Evolutionary conservation across 2,329 filamentous ascomycete genomes (phyloP).

Genomic region (Aspergillus candidus): DNA sequence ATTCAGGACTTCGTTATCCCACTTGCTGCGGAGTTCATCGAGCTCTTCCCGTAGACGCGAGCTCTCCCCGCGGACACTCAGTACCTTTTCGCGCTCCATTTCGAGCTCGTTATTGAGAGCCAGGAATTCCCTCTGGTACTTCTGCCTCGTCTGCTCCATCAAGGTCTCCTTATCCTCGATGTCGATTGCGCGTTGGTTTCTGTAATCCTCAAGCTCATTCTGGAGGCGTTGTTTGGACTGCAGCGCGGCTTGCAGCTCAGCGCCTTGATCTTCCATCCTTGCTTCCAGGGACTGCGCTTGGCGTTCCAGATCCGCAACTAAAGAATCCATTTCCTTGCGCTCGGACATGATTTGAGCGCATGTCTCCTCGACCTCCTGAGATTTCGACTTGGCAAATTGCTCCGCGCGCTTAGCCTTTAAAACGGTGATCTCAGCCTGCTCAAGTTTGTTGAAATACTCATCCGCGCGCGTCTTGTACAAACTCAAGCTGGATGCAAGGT

Average conservation of each 20-base stretch:
- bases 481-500: slow-evolving; percentile 75
- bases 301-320: slow-evolving; percentile 82
- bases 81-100: slow-evolving; percentile 80
- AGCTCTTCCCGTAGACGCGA: slow-evolving; percentile 87
- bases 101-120: slow-evolving; percentile 88
- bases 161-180: slow-evolving; percentile 94
- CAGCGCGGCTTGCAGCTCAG: slow-evolving; percentile 75
- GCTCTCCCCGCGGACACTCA: slow-evolving; percentile 79
- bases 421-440: slow-evolving; percentile 93
- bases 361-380: slow-evolving; percentile 83
- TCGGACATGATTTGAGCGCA: slow-evolving; percentile 88
- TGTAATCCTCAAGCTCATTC: slow-evolving; percentile 95
- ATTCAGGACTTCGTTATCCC: slow-evolving; percentile 97
- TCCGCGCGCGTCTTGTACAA: slow-evolving; percentile 89
- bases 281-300: slow-evolving; percentile 87
- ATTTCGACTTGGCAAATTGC: slow-evolving; percentile 86
- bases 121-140: slow-evolving; percentile 91
- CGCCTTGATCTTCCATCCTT: slow-evolving; percentile 82
- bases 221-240: slow-evolving; percentile 92
- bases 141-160: slow-evolving; percentile 94
- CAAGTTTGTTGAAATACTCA: slow-evolving; percentile 94
- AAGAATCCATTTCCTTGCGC: slow-evolving; percentile 79
- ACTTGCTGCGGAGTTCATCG: slow-evolving; percentile 89
- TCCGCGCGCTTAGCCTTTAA: slow-evolving; percentile 87
- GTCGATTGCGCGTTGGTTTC: slow-evolving; percentile 88